Base-by-base conservation (phyloP, 192 early-diverging fungal species). In the Spizellomyces sp. region DNA sequence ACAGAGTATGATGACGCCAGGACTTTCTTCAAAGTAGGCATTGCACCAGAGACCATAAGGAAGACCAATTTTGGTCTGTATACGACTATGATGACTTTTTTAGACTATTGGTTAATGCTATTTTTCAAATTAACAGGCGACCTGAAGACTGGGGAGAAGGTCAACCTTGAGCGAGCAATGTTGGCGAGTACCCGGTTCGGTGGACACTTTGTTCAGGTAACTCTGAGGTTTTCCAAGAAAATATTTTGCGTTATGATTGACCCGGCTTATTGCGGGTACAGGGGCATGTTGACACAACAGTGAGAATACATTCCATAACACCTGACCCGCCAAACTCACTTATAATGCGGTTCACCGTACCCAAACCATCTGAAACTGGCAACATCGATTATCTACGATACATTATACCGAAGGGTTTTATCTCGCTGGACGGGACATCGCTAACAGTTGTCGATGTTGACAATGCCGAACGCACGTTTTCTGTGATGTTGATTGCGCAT, bases 121-220 rank as follows among this genome's bases (percentile, higher is more conserved):
- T n/a, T 56, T 19, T 22, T 19, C 22, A 22, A 19, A 19, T 58
- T 2, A 12, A 41, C 65, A 92, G 91, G 90, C 54, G 86, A 86
- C 8, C 80, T 93, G 59, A 72, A 92, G 76, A 82, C 86, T 6
- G 95, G 94, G 22, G 83, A 83, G 57, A 84, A 83, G 12, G 93
- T 98, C 52, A 99, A 99, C 81, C 78, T 99, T 50, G 98, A 99
- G 79, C 88, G 98, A 10, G 96, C 98, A 10, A 88, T 98, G 86
- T 88, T 87, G 21, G 90, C 90, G 10, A 84, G 82, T 17, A 92
- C 92, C 52, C 90, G 96, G 43, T 94, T 96, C 73, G 98, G 98
- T 64, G 98, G 98, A 4, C 98, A 99, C 79, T 90, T 96, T 82
- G 97, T 99, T 43, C 94, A 95, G 66, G 85, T 88, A 66, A 36